Evolutionary conservation across 2,329 filamentous ascomycete genomes (phyloP), one percentile per base, ranked within the genome.

Genomic region (Teratosphaeria pseudoeucalypti): DNA sequence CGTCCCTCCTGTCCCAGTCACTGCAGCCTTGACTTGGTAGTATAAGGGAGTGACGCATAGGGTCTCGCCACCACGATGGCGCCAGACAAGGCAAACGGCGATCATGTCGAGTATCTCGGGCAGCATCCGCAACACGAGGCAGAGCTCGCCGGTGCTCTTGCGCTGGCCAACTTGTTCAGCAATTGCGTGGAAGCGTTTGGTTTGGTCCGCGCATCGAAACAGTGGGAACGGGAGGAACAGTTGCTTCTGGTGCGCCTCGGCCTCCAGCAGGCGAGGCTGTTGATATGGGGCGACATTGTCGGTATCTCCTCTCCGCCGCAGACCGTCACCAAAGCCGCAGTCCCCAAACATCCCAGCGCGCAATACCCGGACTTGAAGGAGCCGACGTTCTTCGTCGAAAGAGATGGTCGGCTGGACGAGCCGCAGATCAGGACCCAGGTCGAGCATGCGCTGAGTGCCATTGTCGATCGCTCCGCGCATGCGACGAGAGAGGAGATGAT

Each of bases 271-370:
- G 76, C 76, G 43, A 71, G 77, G 29, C 70, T 79, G 54, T 69
- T 79, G 58, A 78, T 78, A 60, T 79, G 77, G 70, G 77, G 77
- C n/a, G 75, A 78, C 64, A 73, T 74, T 5, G 71, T 79, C 11
- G 77, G 77, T 27, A 74, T 79, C 32, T 73, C 72, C 23, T 75
- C 75, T 23, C 76, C 76, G 19, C 76, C 76, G 19, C 66, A 71
- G 2, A 71, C 68, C 1, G 76, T 78, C 57, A 77, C 76, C 27
- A 69, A 72, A 54, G 73, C 74, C 58, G 76, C 76, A 65, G 73
- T 79, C 34, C 77, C 77, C 23, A 72, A 70, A 58, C 74, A 76
- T 58, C 76, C 77, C 43, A 75, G 72, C 49, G 64, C 72, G 27
- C 74, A 74, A 12, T 78, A 79, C 57, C 76, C 77, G 5, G 76